Base-by-base conservation (phyloP, 805 yeast genomes). In the Candida nitratophila region DNA sequence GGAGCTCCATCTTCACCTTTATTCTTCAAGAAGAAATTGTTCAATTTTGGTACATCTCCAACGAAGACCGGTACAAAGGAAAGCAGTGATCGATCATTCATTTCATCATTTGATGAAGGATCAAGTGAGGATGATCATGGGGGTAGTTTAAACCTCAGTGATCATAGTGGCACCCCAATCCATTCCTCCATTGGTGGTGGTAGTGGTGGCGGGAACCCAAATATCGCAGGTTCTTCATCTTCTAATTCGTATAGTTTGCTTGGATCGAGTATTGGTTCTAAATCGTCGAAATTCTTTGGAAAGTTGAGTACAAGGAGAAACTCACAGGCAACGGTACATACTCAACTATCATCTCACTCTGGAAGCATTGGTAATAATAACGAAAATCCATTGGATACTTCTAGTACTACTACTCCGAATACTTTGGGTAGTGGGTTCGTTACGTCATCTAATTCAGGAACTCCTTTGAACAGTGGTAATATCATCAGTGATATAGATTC, bases 21-120 rank as follows among this genome's bases (percentile, higher is more conserved):
- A 8, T 64, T 68, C 37, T 60, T 69, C 52, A 63, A 62, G 39
- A 59, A 56, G 42, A 60, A 56, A 36, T 51, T 69, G 19, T 65
- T 66, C 49, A 56, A 63, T 37, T 64, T 69, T 51, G 71, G 73
- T 10, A 45, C 57, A 2, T 56, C 61, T 32, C 68, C 68, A 4
- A 60, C 63, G 4, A 63, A 62, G 39, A 46, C 50, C 2, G 39
- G 40, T 30, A 54, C 59, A 1, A 57, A 56, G 44, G 46, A 41
- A 19, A 54, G n/a, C n/a, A n/a, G 54, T 35, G 59, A 53, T 27
- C 52, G 48, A 26, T 53, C 58, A 22, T 44, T 40, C 9, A 27
- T 42, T 1, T 37, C 46, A 12, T 45, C 52, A 0, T 42, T 47
- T 10, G 52, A 48, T 31, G 55, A 47, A 16, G 36, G 43, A 4